Evolutionary conservation across 2,329 filamentous ascomycete genomes (phyloP), one percentile per base, ranked within the genome.

Genomic region (Coleophoma cylindrospora): DNA sequence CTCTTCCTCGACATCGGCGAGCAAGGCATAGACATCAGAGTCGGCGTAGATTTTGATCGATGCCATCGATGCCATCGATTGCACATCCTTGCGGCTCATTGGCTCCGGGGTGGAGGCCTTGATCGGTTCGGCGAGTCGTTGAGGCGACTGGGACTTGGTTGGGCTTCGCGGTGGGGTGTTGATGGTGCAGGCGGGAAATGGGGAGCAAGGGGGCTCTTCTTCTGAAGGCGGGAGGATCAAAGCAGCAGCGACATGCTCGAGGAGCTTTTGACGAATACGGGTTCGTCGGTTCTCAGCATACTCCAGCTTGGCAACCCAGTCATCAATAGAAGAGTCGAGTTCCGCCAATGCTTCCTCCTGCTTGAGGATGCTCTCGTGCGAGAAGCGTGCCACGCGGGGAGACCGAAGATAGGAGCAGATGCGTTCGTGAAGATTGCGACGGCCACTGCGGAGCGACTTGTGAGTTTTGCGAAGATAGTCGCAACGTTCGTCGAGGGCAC

Each of bases 241-340:
- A 2, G 87, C 85, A 14, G 86, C 88, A 43, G 88, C 87, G 47
- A 91, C 83, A 62, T 92, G 88, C 67, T 92, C 87, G 3, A 92
- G 77, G 12, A 92, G 73, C 73, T 91, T 92, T 64, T 91, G 87
- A 36, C 87, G 80, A 41, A 92, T 82, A 7, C 86, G 77, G 14
- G 83, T 84, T 38, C 87, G 82, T 61, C 88, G 77, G 64, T 91
- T 89, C 66, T 92, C 88, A 10, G 87, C 86, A 55, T 86, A 79
- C 62, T 91, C 88, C n/a, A 91, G 77, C 70, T 91, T 91, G 58
- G 71, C 75, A 45, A 88, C 82, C 84, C 88, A 91, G 63, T 90
- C 86, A 60, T 91, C 88, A 55, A 92, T 91, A 3, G 84, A 87
- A 14, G 77, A 72, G 62, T 92, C 87, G 7, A 92, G 77, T 65